Evolutionary conservation across 345 rosid species (phyloP).

Genomic region (Pugionium dolabratum): DNA sequence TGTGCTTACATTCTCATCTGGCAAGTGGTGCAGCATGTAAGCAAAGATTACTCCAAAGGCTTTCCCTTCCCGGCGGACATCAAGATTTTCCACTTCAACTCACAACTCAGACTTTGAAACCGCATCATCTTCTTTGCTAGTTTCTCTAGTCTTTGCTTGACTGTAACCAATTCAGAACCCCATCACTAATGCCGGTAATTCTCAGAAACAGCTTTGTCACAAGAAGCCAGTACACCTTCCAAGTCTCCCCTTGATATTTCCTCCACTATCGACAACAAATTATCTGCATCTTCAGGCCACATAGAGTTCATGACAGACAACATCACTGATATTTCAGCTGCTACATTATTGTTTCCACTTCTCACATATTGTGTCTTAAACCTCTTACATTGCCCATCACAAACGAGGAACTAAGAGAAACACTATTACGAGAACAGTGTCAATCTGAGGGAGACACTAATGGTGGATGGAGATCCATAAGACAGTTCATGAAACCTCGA

Average conservation of each 20-base stretch:
- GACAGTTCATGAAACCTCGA: no score
- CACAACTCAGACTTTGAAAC: slow-evolving; percentile 54
- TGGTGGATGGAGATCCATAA: no score
- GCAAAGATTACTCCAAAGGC: slow-evolving; percentile 90
- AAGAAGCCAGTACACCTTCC: slow-evolving; percentile 38
- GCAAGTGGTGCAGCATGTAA: slow-evolving; percentile 78
- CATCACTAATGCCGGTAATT: slow-evolving; percentile 71
- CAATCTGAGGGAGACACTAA: no score
- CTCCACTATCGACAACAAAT: slow-evolving; percentile 21
- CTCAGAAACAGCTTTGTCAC: slow-evolving; percentile 49
- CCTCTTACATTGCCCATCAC: slow-evolving; percentile 9
- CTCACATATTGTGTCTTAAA: slow-evolving; percentile 35
- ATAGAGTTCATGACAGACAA: slow-evolving; percentile 30
- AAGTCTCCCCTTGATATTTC: slow-evolving; percentile 47
- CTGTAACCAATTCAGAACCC: slow-evolving; percentile 60
- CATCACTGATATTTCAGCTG: slow-evolving; percentile 51
- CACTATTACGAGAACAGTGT: no score
- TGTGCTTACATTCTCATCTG: slow-evolving; percentile 86
- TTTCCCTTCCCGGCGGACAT: slow-evolving; percentile 49
- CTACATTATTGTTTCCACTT: slow-evolving; percentile 64
- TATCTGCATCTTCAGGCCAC: slow-evolving; percentile 29
- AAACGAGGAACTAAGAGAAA: slow-evolving; percentile 3
- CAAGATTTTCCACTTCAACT: slow-evolving; percentile 52
- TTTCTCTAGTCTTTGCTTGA: slow-evolving; percentile 58
- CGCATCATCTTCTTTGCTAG: slow-evolving; percentile 64